Base-by-base conservation (phyloP, 345 rosid genomes). In the Corchorus capsularis region DNA sequence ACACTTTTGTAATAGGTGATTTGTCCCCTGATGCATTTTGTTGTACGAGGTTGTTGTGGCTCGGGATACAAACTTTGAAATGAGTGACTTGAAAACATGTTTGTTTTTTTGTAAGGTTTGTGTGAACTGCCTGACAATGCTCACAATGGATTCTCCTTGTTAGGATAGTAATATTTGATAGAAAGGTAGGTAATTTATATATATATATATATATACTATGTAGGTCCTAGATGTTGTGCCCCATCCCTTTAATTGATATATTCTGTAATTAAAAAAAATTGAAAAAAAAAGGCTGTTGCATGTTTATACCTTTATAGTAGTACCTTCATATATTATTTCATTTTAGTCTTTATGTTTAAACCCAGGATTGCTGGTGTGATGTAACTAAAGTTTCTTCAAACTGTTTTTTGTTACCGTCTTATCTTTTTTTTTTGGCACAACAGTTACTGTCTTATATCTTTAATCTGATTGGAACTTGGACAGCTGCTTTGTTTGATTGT, bases 211-310 rank as follows among this genome's bases (percentile, higher is more conserved):
- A n/a, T n/a, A n/a, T n/a, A n/a, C n/a, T 56, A 39, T 71, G 68
- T 75, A 83, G 85, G 80, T 14, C 20, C 46, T 59, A 75, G 73
- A 49, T 73, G 73, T 65, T 59, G 15, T 81, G 81, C 12, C 43
- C 41, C 43, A 9, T 72, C 70, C 50, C 66, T 69, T 84, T 53
- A 63, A 69, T 83, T 47, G 70, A 63, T 79, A 62, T 71, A 61
- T 72, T 78, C 73, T 85, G 90, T 87, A 83, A 84, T 83, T 75
- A 78, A 69, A 75, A 72, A 65, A 61, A 10, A 22, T 20, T 20
- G 12, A 12, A 5, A 5, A 5, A 39, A 12, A 4, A 27, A 11
- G 15, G 16, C 22, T 27, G 39, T 27, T 60, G 63, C 63, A 59
- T 59, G 63, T 22, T 59, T 22, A 22, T 59, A 11, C 6, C 22